Evolutionary conservation across 805 yeast species (phyloP).

Genomic region (Pichia exigua): DNA sequence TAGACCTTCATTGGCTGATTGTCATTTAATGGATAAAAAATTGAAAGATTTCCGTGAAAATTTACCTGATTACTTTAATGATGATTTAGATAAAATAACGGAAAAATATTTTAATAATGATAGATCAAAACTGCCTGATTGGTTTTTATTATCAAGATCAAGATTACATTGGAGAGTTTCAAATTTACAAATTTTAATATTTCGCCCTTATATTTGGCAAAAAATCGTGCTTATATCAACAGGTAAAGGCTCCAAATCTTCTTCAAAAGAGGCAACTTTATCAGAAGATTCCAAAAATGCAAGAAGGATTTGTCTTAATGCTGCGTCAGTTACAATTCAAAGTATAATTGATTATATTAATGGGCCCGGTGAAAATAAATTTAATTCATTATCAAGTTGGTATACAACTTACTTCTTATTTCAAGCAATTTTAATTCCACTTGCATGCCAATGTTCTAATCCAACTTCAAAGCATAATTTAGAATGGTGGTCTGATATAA

Average conservation of each 20-base stretch:
- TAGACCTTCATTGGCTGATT: conserved; percentile 41
- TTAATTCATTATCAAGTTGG: conserved; percentile 51
- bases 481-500: conserved; percentile 38
- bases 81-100: conserved; percentile 27
- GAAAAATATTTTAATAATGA: conserved; percentile 18
- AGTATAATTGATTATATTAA: conserved; percentile 37
- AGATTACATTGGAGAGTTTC: conserved; percentile 53
- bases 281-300: conserved; percentile 41
- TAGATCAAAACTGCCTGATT: conserved; percentile 30
- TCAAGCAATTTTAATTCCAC: conserved; percentile 55
- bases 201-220: conserved; percentile 52
- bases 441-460: conserved; percentile 46
- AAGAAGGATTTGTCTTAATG: conserved; percentile 40
- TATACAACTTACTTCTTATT: conserved; percentile 55
- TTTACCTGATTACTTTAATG: conserved; percentile 42
- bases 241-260: conserved; percentile 12
- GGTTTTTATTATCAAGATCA: conserved; percentile 48
- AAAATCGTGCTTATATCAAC: conserved; percentile 21
- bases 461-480: conserved; percentile 37
- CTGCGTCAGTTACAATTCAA: conserved; percentile 44
- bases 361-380: conserved; percentile 9
- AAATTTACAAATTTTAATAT: conserved; percentile 45
- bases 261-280: conserved; percentile 11
- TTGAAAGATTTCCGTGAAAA: conserved; percentile 32
- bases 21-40: conserved; percentile 38